Conservation (phyloP, 768 basidiomycete species). For the Amanita pallidorosea region DNA sequence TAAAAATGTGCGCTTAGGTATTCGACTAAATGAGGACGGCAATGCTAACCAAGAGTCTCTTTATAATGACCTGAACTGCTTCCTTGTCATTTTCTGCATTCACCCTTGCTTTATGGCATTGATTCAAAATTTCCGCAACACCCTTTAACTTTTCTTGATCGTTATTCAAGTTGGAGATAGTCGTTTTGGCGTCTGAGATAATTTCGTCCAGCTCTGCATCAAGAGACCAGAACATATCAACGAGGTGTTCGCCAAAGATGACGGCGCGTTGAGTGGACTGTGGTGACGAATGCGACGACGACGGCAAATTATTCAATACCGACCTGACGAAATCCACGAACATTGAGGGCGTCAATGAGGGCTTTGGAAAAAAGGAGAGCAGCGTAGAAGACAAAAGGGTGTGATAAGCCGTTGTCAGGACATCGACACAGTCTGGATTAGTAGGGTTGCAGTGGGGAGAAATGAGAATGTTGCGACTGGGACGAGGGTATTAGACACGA, state of each 20-base stretch:
- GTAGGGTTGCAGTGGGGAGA: slow-evolving; percentile 49
- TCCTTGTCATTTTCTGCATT: slow-evolving; percentile 55
- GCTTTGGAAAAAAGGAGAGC: slow-evolving; percentile 40
- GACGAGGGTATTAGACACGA: slow-evolving; percentile 10
- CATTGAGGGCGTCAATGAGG: slow-evolving; percentile 32
- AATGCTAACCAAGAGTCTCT: slow-evolving; percentile 46
- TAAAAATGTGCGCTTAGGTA: slow-evolving; percentile 17
- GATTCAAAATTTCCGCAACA: slow-evolving; percentile 15
- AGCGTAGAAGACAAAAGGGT: slow-evolving; percentile 53
- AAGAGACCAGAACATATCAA: slow-evolving; percentile 76
- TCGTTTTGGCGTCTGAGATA: slow-evolving; percentile 39
- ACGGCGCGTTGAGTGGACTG: slow-evolving; percentile 32
- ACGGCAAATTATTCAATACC: slow-evolving; percentile 50
- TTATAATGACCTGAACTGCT: slow-evolving; percentile 45
- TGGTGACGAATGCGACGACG: slow-evolving; percentile 53
- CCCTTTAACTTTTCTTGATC: slow-evolving; percentile 15
- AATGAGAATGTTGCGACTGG: slow-evolving; percentile 53
- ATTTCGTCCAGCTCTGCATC: slow-evolving; percentile 72
- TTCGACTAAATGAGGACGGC: slow-evolving; percentile 1
- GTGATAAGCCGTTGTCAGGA: slow-evolving; percentile 59
- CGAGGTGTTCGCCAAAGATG: slow-evolving; percentile 55
- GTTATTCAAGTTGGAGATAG: slow-evolving; percentile 24
- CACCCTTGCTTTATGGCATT: slow-evolving; percentile 37
- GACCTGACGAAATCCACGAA: slow-evolving; percentile 59
- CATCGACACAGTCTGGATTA: slow-evolving; percentile 40